Percentiles rank a stretch among this genome's conserved stretches.
phyloP scores from a whole-genome alignment of 176 grass and related monocot genomes.

The Oryza glumipatula region DNA sequence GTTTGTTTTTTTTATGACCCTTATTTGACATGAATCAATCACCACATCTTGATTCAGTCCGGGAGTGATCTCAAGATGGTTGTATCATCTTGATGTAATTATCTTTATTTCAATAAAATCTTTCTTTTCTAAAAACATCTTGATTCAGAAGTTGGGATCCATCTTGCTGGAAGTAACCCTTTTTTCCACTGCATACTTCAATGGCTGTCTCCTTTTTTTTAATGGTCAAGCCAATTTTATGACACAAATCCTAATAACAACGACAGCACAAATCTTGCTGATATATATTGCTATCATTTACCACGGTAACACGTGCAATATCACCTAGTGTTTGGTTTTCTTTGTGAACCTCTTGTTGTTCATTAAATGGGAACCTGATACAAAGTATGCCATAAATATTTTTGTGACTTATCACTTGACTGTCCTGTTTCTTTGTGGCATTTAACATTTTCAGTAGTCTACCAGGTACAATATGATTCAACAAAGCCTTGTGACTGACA shows the following conservation, averaged over 20 bases:
- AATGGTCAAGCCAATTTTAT: background rate
- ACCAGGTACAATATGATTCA: conserved; percentile 87
- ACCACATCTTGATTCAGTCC: background rate
- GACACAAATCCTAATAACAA: background rate
- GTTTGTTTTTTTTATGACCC: background rate
- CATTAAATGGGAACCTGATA: background rate
- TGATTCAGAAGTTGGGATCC: background rate
- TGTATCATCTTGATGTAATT: no score
- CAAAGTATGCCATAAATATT: background rate
- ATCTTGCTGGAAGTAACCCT: background rate
- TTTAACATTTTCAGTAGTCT: conserved; percentile 12
- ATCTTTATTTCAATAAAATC: no score
- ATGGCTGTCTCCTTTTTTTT: background rate
- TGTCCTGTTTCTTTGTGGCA: conserved; percentile 9
- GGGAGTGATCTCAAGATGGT: no score
- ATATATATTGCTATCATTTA: background rate
- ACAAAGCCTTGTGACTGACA: conserved; percentile 63
- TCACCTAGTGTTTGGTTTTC: background rate
- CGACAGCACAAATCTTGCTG: background rate
- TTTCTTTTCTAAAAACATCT: background rate
- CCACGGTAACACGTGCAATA: background rate
- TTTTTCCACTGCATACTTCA: conserved; percentile 4
- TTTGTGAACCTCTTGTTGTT: background rate
- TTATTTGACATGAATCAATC: background rate
- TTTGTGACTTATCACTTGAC: background rate